Percentiles rank a stretch among this genome's conserved stretches.
These are phyloP conservation scores for Anisodus tanguticus DNA, from an alignment of 257 asterid genomes.

Conservation along the genomic window DNA sequence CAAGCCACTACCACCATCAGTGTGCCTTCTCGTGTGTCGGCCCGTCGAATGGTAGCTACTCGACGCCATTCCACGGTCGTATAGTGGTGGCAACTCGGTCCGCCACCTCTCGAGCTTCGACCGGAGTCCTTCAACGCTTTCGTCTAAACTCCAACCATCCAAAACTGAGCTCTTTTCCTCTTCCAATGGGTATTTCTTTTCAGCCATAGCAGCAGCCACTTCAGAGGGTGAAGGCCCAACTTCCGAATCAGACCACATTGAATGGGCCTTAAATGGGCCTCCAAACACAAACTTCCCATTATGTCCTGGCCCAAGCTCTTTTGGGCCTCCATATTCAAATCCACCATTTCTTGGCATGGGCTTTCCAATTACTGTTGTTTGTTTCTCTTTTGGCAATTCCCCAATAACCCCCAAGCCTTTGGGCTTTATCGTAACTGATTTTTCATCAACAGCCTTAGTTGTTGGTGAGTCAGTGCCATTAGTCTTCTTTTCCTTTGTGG, in stretches of 20 bases:
- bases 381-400: conserved; percentile 39
- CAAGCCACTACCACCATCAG: conserved; percentile 43
- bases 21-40: conserved; percentile 45
- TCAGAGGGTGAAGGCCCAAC: conserved; percentile 93
- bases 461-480: conserved; percentile 23
- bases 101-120: conserved; percentile 93
- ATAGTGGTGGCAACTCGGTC: conserved; percentile 76
- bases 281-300: conserved; percentile 43
- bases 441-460: conserved; percentile 44
- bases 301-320: neutral
- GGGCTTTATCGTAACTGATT: conserved; percentile 26
- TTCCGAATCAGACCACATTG: conserved; percentile 69
- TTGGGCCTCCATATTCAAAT: conserved; percentile 40
- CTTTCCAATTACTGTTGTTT: neutral
- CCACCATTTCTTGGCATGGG: conserved; percentile 35
- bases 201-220: conserved; percentile 70
- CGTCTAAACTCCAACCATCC: conserved; percentile 94
- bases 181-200: conserved; percentile 60
- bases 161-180: conserved; percentile 59
- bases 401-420: neutral
- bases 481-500: conserved; percentile 25
- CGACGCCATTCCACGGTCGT: conserved; percentile 57
- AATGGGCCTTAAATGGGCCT: conserved; percentile 49
- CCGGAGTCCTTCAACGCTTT: conserved; percentile 78
- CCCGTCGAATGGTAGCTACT: conserved; percentile 54